Evolutionary conservation across 306 rosid species (phyloP), one percentile per base, ranked within the genome.

Genomic region (Pachyrhizus erosus): DNA sequence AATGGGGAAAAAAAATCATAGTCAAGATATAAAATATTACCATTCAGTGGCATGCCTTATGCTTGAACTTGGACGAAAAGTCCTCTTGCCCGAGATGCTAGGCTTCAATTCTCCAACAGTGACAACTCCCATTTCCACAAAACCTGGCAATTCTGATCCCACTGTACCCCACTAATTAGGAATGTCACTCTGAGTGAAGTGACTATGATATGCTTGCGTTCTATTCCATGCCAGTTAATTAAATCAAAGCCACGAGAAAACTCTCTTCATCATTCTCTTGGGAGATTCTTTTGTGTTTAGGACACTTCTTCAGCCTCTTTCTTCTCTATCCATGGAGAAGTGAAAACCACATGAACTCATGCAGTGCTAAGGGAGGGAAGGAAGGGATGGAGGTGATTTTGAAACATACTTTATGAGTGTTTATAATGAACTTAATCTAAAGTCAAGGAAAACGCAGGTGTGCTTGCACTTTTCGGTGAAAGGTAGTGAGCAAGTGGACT

Each of bases 11-110:
- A 27, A 40, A 51, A 7, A 51, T 5, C 57, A 17, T 18, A 15
- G 2, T 68, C 31, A 51, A 33, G 66, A 74, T 81, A n/a, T 52
- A 78, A 76, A 55, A 79, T 13, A 81, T 80, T 92, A 96, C 99
- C 99, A 96, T 87, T 96, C 98, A 55, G 97, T 92, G 80, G 99
- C 98, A 86, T 96, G 98, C 73, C 98, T 91, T 80, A 93, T 91
- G 73, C 97, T 96, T 34, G 97, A 93, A 84, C 98, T 94, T 5
- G 99, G 84, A 55, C 90, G 86, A 82, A 84, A 92, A 5, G 97
- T 91, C 85, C 97, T 88, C 90, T 90, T 96, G 84, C 98, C 98
- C 13, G 98, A 94, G 80, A 93, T 92, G 87, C 97, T 93, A 37
- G 99, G 93, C 90, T 93, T 96, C 86, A 91, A 84, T 68, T 96